Evolutionary conservation across 1,284 basidiomycete species (phyloP).

Genomic region (Xerocomus cyaneibrunnescens): DNA sequence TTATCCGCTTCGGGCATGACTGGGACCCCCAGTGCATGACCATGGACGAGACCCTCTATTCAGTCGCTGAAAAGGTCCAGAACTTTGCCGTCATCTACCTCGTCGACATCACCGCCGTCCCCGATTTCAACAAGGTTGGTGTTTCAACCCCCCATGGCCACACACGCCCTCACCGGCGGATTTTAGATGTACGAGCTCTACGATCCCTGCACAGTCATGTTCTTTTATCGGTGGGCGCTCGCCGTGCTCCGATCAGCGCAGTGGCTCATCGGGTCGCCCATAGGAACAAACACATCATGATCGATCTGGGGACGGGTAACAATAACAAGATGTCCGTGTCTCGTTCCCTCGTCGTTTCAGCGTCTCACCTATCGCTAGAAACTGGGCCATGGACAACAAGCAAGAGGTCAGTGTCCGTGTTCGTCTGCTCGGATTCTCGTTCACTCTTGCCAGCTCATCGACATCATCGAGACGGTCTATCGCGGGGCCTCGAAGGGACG

Average conservation of each 20-base stretch:
- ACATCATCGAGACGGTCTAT: slow-evolving; percentile 98
- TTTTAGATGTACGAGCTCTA: slow-evolving; percentile 91
- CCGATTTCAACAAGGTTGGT: slow-evolving; percentile 93
- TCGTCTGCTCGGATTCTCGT: not conserved
- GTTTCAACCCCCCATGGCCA: not conserved
- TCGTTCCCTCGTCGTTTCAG: not conserved
- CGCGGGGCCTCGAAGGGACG: slow-evolving; percentile 96
- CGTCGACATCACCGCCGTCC: slow-evolving; percentile 95
- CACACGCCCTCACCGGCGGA: not conserved
- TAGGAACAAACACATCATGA: slow-evolving; percentile 99
- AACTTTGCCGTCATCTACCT: slow-evolving; percentile 98
- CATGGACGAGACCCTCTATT: slow-evolving; percentile 97
- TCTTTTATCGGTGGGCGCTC: slow-evolving; percentile 83
- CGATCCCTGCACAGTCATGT: slow-evolving; percentile 96
- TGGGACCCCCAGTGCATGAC: slow-evolving; percentile 97
- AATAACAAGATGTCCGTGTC: slow-evolving; percentile 95
- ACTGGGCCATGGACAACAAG: slow-evolving; percentile 97
- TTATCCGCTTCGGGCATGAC: slow-evolving; percentile 95
- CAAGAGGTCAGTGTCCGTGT: slow-evolving; percentile 68
- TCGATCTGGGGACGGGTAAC: slow-evolving; percentile 98
- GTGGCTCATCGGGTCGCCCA: not conserved
- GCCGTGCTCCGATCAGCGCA: not conserved
- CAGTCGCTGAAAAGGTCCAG: slow-evolving; percentile 93
- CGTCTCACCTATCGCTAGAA: slow-evolving; percentile 48
- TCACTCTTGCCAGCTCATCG: slow-evolving; percentile 70